A percentile compares a stretch with the other conserved stretches of the same genome.
These are phyloP conservation scores for Zygotorulaspora danielsina DNA, from an alignment of 805 yeast species.

Conservation along the genomic window DNA sequence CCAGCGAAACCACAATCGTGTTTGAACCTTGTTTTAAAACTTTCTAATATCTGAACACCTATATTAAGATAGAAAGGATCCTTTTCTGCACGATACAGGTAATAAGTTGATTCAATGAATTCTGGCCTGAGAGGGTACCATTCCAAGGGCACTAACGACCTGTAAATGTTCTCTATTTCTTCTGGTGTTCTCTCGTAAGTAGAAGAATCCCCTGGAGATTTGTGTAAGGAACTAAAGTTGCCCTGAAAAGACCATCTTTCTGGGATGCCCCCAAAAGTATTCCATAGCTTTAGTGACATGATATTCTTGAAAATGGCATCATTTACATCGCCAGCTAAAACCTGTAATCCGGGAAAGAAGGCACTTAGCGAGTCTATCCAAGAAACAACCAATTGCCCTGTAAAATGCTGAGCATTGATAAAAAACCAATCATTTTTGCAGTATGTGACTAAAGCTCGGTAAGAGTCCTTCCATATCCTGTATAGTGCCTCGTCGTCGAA, in stretches of 20 bases:
- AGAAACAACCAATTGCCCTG: constrained; percentile 46
- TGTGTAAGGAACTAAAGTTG: neutral
- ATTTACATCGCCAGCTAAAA: constrained; percentile 65
- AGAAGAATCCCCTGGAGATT: neutral
- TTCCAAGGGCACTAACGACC: constrained; percentile 51
- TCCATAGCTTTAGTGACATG: constrained; percentile 72
- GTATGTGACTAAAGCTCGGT: constrained; percentile 53
- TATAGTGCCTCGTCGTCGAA: constrained; percentile 56
- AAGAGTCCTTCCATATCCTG: constrained; percentile 57
- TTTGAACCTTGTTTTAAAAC: constrained; percentile 49
- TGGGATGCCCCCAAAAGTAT: constrained; percentile 73
- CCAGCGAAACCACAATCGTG: constrained; percentile 82
- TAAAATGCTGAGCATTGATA: constrained; percentile 50
- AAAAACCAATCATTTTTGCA: constrained; percentile 50
- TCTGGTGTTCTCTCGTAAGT: constrained; percentile 1
- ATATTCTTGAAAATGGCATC: constrained; percentile 62
- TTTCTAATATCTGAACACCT: constrained; percentile 60
- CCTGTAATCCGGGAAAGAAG: constrained; percentile 83
- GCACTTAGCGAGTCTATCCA: constrained; percentile 90
- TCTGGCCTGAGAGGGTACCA: constrained; percentile 96
- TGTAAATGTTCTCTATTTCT: constrained; percentile 3
- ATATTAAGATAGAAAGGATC: constrained; percentile 80
- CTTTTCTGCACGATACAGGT: constrained; percentile 72
- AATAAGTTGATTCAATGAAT: constrained; percentile 83
- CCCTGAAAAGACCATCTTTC: constrained; percentile 69